Conservation (phyloP, 176 grass and related monocot species). For the Oryza longistaminata region DNA sequence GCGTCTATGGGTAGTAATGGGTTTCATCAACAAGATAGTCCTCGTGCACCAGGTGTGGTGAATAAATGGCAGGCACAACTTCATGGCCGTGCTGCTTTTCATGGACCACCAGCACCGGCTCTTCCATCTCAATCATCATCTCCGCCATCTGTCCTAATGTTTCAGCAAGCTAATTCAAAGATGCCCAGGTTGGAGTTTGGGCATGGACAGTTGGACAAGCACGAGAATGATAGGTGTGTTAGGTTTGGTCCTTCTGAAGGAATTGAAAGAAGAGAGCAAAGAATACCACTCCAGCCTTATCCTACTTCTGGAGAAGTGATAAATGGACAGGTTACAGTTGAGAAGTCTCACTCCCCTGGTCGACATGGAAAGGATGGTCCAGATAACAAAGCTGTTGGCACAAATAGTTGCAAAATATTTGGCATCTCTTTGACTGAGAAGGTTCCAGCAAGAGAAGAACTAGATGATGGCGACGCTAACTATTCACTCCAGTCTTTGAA, state of each 20-base stretch:
- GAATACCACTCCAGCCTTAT: slow-evolving; percentile 4
- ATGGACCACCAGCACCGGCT: slow-evolving; percentile 14
- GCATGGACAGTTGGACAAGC: slow-evolving; percentile 30
- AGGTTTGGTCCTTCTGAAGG: slow-evolving; percentile 17
- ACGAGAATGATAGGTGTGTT: background rate
- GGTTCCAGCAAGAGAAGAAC: slow-evolving; percentile 41
- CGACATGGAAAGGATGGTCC: slow-evolving; percentile 23
- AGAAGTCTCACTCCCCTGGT: slow-evolving; percentile 23
- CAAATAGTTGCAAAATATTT: slow-evolving; percentile 70
- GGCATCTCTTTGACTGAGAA: slow-evolving; percentile 66
- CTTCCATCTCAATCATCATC: slow-evolving; percentile 49
- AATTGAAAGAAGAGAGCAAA: slow-evolving; percentile 21
- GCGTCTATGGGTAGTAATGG: slow-evolving; percentile 22
- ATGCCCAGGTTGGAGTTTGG: slow-evolving; percentile 34
- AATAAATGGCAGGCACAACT: slow-evolving; percentile 55
- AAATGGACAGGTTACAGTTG: background rate
- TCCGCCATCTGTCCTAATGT: slow-evolving; percentile 60
- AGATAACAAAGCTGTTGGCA: slow-evolving; percentile 15
- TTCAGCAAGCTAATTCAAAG: slow-evolving; percentile 49
- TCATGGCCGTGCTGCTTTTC: slow-evolving; percentile 30
- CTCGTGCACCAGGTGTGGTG: slow-evolving; percentile 7
- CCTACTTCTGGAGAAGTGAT: slow-evolving; percentile 21
- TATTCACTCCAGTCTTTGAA: slow-evolving; percentile 43
- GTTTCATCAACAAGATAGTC: slow-evolving; percentile 47
- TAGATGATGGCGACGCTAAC: slow-evolving; percentile 25